Conservation (phyloP, 1,284 basidiomycete species). For the Mycosarcoma maydis region DNA sequence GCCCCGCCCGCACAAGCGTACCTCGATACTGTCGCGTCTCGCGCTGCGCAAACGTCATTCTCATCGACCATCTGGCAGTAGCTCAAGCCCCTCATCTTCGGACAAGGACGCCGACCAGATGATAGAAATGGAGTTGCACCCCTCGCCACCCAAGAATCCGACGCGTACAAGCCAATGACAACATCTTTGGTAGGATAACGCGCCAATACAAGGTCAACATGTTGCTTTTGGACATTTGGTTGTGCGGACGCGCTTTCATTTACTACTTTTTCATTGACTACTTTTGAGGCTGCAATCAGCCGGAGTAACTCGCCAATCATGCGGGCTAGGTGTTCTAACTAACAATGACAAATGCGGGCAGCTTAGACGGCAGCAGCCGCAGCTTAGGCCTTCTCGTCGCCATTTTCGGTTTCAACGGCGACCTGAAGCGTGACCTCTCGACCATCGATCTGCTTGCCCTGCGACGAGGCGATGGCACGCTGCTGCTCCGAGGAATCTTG, state of each 20-base stretch:
- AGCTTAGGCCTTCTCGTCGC: constrained; percentile 9
- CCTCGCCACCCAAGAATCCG: no score
- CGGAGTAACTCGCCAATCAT: neutral
- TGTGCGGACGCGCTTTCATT: constrained; percentile 2
- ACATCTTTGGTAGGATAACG: neutral
- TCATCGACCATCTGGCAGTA: constrained; percentile 2
- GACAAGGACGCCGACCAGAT: constrained; percentile 9
- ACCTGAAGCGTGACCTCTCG: constrained; percentile 52
- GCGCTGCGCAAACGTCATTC: neutral
- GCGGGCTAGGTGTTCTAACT: neutral
- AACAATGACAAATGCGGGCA: neutral
- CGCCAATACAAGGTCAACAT: neutral
- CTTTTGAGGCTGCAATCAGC: constrained; percentile 4
- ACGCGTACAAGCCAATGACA: no score
- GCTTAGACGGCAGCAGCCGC: constrained; percentile 9
- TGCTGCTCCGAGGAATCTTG: constrained; percentile 52
- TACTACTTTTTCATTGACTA: neutral
- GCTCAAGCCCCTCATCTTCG: constrained; percentile 1
- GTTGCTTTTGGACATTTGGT: constrained; percentile 5
- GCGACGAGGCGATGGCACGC: constrained; percentile 48
- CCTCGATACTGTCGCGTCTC: neutral
- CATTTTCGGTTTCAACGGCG: constrained; percentile 45
- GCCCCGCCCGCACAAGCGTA: neutral
- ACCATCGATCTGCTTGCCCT: constrained; percentile 53
- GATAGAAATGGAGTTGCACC: constrained; percentile 16